Evolutionary conservation across 768 basidiomycete genomes (phyloP).

Genomic region (Erythrobasidium yunnanense): DNA sequence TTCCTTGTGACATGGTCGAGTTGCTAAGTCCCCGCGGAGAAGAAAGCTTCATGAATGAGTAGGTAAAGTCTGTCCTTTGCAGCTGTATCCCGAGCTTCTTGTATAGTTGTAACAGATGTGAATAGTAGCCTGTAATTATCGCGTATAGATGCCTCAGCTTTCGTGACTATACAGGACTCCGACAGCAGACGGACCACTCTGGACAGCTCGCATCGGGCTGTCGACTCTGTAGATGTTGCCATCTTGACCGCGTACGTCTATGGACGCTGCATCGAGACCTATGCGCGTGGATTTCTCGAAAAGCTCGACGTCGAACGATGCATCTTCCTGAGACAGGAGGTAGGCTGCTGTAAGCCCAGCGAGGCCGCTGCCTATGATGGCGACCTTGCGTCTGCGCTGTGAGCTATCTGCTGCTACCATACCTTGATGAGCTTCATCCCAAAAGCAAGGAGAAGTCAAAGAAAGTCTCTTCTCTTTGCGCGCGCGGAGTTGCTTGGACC

Average conservation of each 20-base stretch:
- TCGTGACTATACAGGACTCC: background rate
- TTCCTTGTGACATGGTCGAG: background rate
- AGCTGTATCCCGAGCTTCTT: conserved; percentile 53
- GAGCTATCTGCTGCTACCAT: background rate
- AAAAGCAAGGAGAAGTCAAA: background rate
- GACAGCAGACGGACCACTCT: conserved; percentile 52
- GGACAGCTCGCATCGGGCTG: conserved; percentile 72
- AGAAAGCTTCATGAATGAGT: conserved; percentile 49
- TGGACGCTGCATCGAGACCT: conserved; percentile 10
- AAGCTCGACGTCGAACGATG: conserved; percentile 13
- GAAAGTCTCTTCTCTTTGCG: too few relatives aligned
- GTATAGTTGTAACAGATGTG: conserved; percentile 59
- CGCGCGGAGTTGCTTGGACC: too few relatives aligned
- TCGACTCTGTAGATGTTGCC: conserved; percentile 46
- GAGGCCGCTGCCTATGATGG: conserved; percentile 17
- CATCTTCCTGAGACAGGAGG: background rate
- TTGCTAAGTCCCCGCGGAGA: conserved; percentile 31
- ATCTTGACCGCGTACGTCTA: conserved; percentile 13
- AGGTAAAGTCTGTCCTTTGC: conserved; percentile 53
- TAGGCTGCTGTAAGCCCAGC: conserved; percentile 22
- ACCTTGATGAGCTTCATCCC: background rate
- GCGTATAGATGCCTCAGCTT: background rate
- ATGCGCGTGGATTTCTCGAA: conserved; percentile 14
- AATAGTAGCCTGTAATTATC: conserved; percentile 55
- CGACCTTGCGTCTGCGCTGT: background rate